phyloP scores from a whole-genome alignment of 768 basidiomycete species.

The Rhodotorula babjevae region DNA sequence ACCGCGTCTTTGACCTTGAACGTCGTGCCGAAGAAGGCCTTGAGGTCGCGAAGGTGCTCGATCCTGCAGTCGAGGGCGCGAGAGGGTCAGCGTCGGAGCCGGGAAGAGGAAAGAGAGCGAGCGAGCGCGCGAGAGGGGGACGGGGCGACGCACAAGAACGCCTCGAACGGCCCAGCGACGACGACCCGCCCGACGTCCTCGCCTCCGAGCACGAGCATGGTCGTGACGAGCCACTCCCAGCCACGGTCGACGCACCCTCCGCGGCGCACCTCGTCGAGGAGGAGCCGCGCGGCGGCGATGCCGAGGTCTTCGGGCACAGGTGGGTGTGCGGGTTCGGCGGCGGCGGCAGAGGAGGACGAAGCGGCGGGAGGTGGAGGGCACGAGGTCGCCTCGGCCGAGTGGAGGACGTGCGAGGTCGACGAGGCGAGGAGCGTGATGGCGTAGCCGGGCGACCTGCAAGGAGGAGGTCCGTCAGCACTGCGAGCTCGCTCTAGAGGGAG shows the following conservation, averaged over 20 bases:
- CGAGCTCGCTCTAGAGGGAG: not conserved
- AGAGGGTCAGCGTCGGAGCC: not conserved
- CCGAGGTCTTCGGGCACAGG: constrained; percentile 90
- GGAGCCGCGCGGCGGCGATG: constrained; percentile 66
- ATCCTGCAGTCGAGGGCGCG: constrained; percentile 55
- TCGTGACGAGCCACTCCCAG: constrained; percentile 76
- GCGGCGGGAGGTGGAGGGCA: constrained; percentile 58
- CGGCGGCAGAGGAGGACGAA: not conserved
- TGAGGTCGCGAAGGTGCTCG: constrained; percentile 80
- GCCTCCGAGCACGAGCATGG: constrained; percentile 93
- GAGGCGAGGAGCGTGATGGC: constrained; percentile 85
- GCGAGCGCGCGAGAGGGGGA: too few relatives aligned
- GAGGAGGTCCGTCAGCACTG: not conserved
- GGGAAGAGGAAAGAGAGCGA: not conserved
- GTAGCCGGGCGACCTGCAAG: constrained; percentile 83
- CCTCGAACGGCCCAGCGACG: constrained; percentile 58
- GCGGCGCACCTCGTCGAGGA: constrained; percentile 69
- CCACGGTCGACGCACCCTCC: constrained; percentile 89
- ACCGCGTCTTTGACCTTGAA: constrained; percentile 68
- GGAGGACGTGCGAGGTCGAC: constrained; percentile 81
- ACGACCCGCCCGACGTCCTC: constrained; percentile 90
- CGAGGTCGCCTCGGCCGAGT: constrained; percentile 81
- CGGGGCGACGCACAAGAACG: constrained; percentile 27
- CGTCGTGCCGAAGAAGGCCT: constrained; percentile 76
- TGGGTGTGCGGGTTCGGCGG: constrained; percentile 6